Evolutionary conservation across 2,329 filamentous ascomycete species (phyloP), one percentile per base, ranked within the genome.

Genomic region (Clarireedia homoeocarpa): DNA sequence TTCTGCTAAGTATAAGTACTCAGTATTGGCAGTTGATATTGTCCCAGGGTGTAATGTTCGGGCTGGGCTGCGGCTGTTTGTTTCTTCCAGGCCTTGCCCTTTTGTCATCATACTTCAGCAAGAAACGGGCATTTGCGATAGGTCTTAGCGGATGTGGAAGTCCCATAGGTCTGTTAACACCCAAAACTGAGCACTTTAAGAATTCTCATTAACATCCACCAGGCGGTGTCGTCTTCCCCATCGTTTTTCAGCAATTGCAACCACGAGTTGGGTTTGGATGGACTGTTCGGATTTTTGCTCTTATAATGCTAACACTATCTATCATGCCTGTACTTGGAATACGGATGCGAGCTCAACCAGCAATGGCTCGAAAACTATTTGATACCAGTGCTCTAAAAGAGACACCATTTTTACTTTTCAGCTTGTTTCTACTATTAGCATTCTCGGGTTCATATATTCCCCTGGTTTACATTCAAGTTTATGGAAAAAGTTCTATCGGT

Each of bases 371-470:
- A 17, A 38, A 12, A 5, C n/a, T 49, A 6, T 38, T 53, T 14
- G 50, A 53, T 34, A 4, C 24, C 17, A 30, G 10, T 2, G 55
- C 46, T 15, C 38, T 30, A 24, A 48, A 39, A 17, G 39, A 49
- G 26, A 2, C 17, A 2, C 34, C 55, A 4, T 57, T 45, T 34
- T 6, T 53, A 14, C 4, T 46, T 14, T 53, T 20, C 9, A 20
- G 26, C 10, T 3, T 53, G 5, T 47, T 46, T 20, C 26, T 38
- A 3, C 62, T 64, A 40, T 61, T 66, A 30, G 62, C 54, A 0
- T 62, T 64, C 66, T 70, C 73, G 53, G 79, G 78, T 30, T 74
- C 78, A 57, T 81, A 80, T 63, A 65, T 81, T 10, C 79, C 79
- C 1, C 74, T 77, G 58, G 75, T 74, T 59, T 83, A 75, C 55